Evolutionary conservation across 148 eudicot genomes (phyloP).

Genomic region (Euryodendron excelsum): DNA sequence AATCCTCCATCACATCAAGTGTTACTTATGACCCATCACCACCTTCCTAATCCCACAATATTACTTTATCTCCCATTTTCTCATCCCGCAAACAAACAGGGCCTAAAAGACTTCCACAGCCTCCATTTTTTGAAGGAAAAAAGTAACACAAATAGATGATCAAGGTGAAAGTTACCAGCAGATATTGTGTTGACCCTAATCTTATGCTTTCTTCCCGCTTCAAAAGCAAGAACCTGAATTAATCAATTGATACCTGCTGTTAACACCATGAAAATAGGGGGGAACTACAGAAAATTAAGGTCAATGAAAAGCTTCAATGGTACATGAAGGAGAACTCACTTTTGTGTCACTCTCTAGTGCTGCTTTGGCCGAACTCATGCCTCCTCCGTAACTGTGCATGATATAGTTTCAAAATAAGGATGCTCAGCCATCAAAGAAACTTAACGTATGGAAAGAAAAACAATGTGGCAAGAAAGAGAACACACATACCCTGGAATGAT

Average conservation of each 20-base stretch:
- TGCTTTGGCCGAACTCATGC: slow-evolving; percentile 98
- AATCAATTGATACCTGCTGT: slow-evolving; percentile 4
- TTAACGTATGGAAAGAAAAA: neutral
- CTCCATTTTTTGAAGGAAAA: too few species aligned
- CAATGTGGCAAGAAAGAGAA: neutral
- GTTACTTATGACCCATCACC: too few species aligned
- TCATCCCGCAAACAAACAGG: too few species aligned
- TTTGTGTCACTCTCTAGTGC: slow-evolving; percentile 91
- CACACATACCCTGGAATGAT: slow-evolving; percentile 80
- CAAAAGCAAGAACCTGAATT: slow-evolving; percentile 84
- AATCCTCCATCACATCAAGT: too few species aligned
- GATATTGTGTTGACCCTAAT: too few species aligned
- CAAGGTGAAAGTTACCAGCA: slow-evolving; percentile 40
- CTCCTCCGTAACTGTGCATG: slow-evolving; percentile 85
- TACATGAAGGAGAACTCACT: slow-evolving; percentile 37
- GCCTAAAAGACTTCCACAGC: too few species aligned
- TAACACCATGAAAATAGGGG: neutral
- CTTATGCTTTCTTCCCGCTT: slow-evolving; percentile 85
- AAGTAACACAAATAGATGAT: neutral
- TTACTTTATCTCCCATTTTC: too few species aligned
- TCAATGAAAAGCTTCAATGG: neutral
- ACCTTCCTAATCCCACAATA: too few species aligned
- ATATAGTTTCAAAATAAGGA: neutral
- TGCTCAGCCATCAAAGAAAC: neutral
- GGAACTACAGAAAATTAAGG: neutral